Conservation (phyloP, 192 early-diverging fungal genomes). For the Phycomyces nitens region DNA sequence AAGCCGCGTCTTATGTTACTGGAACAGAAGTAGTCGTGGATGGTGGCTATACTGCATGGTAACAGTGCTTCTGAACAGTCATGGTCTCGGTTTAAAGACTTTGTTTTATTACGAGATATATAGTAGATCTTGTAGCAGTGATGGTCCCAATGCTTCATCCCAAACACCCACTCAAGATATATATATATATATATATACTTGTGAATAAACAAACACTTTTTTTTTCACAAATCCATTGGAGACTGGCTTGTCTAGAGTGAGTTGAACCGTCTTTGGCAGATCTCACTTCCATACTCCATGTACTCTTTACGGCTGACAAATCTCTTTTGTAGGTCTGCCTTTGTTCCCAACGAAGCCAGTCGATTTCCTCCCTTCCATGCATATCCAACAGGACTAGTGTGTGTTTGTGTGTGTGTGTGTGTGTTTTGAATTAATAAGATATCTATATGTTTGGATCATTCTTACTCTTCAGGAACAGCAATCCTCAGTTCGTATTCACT, state of each 20-base stretch:
- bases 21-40: conserved; percentile 38
- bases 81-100: no score
- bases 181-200: no score
- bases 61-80: no score
- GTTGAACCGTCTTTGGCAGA: conserved; percentile 50
- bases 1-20: conserved; percentile 58
- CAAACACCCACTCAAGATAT: no score
- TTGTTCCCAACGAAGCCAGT: conserved; percentile 39
- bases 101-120: no score
- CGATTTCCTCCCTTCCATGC: conserved; percentile 58
- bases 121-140: no score
- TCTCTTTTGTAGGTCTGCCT: conserved; percentile 41
- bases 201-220: no score
- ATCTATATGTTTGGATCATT: not conserved
- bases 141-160: no score
- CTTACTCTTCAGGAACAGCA: conserved; percentile 56
- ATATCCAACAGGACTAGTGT: conserved; percentile 49
- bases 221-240: no score
- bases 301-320: conserved; percentile 63
- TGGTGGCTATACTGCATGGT: conserved; percentile 33
- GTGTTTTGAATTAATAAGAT: no score
- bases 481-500: conserved; percentile 55
- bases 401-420: no score
- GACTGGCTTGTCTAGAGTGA: conserved; percentile 9
- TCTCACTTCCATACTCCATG: conserved; percentile 55